Evolutionary conservation across 192 early-diverging fungal genomes (phyloP).

Genomic region (Backusella parvicylindrica): DNA sequence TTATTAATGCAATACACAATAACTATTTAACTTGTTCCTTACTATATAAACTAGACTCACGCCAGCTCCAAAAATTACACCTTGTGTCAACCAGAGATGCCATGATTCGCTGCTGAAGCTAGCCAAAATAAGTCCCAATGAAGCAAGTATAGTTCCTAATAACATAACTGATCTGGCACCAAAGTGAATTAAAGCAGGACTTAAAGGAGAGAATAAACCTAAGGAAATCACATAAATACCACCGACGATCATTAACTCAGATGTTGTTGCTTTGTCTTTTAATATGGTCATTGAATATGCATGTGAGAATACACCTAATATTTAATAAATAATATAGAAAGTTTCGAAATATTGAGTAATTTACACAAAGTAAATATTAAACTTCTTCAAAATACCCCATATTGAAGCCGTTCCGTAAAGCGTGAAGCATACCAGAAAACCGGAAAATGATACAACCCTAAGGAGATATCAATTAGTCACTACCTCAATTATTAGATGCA

Average conservation of each 20-base stretch:
- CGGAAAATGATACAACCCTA: neutral
- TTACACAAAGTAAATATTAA: neutral
- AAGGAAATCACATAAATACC: neutral
- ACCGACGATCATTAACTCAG: slow-evolving; percentile 7
- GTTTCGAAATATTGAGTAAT: neutral
- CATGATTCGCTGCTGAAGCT: slow-evolving; percentile 40
- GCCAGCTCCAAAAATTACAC: slow-evolving; percentile 49
- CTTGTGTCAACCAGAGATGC: slow-evolving; percentile 57
- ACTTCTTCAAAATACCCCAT: neutral
- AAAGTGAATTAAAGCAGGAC: neutral
- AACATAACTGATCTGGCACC: slow-evolving; percentile 6
- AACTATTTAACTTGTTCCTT: neutral
- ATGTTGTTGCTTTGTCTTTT: neutral
- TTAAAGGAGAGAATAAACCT: slow-evolving; percentile 5
- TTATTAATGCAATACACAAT: neutral
- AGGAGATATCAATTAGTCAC: neutral
- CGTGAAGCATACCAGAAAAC: neutral
- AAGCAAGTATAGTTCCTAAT: slow-evolving; percentile 9
- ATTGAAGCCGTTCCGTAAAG: neutral
- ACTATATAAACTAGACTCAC: slow-evolving; percentile 25
- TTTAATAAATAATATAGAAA: neutral
- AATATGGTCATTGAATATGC: neutral
- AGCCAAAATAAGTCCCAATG: slow-evolving; percentile 17
- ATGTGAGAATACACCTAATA: slow-evolving; percentile 14
- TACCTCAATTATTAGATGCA: neutral